These are phyloP conservation scores for Suillus clintonianus DNA, from an alignment of 768 basidiomycete species.

Conservation along the genomic window DNA sequence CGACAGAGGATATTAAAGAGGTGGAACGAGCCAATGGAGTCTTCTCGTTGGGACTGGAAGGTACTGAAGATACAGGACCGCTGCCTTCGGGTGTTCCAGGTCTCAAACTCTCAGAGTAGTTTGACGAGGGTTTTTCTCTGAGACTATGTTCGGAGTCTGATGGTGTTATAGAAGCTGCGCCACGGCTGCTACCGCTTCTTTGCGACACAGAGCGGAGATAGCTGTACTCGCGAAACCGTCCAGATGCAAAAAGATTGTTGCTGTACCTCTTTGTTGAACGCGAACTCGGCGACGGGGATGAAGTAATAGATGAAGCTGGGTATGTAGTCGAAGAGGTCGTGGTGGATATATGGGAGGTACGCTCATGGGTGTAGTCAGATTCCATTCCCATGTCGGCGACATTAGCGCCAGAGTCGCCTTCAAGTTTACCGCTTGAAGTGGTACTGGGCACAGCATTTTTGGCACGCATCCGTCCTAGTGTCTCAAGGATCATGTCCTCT, in stretches of 20 bases:
- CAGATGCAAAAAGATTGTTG: constrained; percentile 85
- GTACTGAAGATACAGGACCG: constrained; percentile 37
- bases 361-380: constrained; percentile 34
- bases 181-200: constrained; percentile 42
- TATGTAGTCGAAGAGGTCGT: constrained; percentile 37
- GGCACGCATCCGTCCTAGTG: constrained; percentile 56
- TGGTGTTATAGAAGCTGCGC: constrained; percentile 43
- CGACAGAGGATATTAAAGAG: constrained; percentile 40
- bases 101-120: constrained; percentile 48
- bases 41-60: constrained; percentile 46
- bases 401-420: constrained; percentile 16
- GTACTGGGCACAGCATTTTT: constrained; percentile 27
- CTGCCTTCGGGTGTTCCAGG: constrained; percentile 60
- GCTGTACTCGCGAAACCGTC: constrained; percentile 72
- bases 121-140: constrained; percentile 45
- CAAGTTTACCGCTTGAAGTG: constrained; percentile 14
- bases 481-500: constrained; percentile 82
- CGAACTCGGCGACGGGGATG: constrained; percentile 36
- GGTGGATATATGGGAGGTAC: constrained; percentile 38
- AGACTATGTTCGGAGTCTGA: constrained; percentile 48
- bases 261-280: constrained; percentile 73
- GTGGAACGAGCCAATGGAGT: constrained; percentile 43
- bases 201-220: constrained; percentile 63
- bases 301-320: constrained; percentile 41
- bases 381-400: constrained; percentile 21